Evolutionary conservation across 352 stramenopile species (phyloP), one percentile per base, ranked within the genome.

Genomic region (Aphanomyces invadans): DNA sequence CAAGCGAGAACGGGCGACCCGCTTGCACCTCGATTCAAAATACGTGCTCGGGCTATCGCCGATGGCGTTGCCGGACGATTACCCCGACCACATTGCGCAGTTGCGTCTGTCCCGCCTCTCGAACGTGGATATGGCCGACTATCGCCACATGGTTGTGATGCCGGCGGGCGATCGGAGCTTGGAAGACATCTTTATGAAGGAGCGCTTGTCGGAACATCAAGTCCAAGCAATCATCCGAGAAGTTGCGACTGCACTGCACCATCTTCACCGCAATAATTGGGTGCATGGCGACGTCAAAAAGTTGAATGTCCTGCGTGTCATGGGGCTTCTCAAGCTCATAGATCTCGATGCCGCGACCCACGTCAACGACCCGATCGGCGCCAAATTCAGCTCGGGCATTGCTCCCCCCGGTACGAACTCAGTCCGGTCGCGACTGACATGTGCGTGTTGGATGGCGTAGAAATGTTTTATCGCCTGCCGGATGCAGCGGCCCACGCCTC

Each of bases 281-380:
- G 31, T 71, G 3, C 68, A 73, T 46, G 68, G 68, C 10, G 68
- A 73, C 31, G 10, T 73, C 1, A 73, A 73, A 21, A 66, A 68
- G 45, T 48, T 48, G 46, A 73, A 73, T 23, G 31, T 73, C 3
- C 21, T 73, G 10, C 63, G 63, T 10, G 29, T 71, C 19, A n/a
- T 33, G 2, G 21, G 65, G 9, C 31, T 33, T 10, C 23, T 66
- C 42, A 54, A 39, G 26, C 68, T 73, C 7, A 70, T 69, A 2
- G 68, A 73, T 29, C 17, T 73, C 45, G 68, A 73, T 23, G 54
- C 68, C 2, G 19, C 42, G 3, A 51, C 29, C 36, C 7, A n/a
- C n/a, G 33, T 38, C 1, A 28, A 48, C 3, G 12, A 72, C 7
- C 32, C 26, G 9, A 59, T 49, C 12, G 45, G 51, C 3, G 23